Percentiles rank a stretch among this genome's conserved stretches.
Conservation (phyloP, 2,329 filamentous ascomycete species). For the Teratosphaeria gauchensis region DNA sequence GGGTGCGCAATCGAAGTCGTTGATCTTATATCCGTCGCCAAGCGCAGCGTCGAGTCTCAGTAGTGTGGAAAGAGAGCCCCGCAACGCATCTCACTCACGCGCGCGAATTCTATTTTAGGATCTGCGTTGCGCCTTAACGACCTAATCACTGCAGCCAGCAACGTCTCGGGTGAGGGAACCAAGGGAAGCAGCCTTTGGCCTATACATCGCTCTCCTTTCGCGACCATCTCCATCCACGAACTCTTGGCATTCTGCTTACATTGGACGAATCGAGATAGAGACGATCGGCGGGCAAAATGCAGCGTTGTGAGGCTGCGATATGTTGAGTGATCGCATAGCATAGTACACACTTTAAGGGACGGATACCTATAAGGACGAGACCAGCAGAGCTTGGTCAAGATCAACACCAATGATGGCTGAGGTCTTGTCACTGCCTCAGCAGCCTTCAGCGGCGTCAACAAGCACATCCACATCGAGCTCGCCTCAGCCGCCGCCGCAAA, state of each 20-base stretch:
- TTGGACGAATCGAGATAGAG: no score
- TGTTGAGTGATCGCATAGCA: background rate
- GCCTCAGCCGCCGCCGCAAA: background rate
- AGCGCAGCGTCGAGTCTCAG: no score
- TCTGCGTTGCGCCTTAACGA: no score
- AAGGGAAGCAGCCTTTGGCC: background rate
- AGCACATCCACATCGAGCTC: constrained; percentile 3
- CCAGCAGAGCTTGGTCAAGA: no score
- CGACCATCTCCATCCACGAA: no score
- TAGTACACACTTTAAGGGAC: no score
- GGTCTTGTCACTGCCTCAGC: constrained; percentile 6
- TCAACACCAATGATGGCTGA: constrained; percentile 9
- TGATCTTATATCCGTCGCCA: no score
- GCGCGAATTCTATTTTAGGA: background rate
- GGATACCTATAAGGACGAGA: no score
- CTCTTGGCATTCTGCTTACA: no score
- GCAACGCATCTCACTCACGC: no score
- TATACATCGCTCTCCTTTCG: background rate
- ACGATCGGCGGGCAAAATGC: background rate
- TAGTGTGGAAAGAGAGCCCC: no score
- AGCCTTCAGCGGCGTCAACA: background rate
- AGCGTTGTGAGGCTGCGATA: background rate
- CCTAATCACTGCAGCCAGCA: background rate
- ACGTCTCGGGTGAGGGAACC: background rate
- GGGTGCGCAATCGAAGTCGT: no score